A percentile compares a stretch with the other conserved stretches of the same genome.
Conservation (phyloP, 2,329 filamentous ascomycete species). For the Aspergillus sp. region DNA sequence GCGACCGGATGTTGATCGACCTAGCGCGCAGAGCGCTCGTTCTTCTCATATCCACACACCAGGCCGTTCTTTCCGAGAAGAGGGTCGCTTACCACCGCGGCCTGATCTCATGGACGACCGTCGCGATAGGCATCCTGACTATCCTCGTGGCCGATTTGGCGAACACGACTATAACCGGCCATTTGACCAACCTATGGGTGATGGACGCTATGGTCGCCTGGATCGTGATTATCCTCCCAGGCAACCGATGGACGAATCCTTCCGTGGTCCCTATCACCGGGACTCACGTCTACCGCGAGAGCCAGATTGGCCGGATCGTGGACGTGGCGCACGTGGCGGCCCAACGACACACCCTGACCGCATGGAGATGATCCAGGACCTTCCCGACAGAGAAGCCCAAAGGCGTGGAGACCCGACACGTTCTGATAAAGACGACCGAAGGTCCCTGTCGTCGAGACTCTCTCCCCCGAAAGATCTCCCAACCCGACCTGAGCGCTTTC, state of each 20-base stretch:
- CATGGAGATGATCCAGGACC: constrained; percentile 33
- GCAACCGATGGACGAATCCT: constrained; percentile 37
- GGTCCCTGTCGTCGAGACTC: constrained; percentile 21
- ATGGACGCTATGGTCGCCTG: constrained; percentile 36
- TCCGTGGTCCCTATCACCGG: constrained; percentile 34
- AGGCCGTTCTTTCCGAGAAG: constrained; percentile 35
- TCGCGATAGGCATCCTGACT: constrained; percentile 38
- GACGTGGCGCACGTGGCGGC: constrained; percentile 27
- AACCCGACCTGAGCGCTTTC: constrained; percentile 36
- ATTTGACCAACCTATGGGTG: constrained; percentile 33
- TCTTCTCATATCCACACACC: constrained; percentile 34
- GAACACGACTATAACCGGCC: constrained; percentile 36
- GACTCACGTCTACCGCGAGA: constrained; percentile 35
- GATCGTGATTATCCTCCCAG: constrained; percentile 36
- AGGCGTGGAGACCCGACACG: constrained; percentile 29
- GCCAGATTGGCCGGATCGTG: constrained; percentile 35
- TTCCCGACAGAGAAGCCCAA: constrained; percentile 29
- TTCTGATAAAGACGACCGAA: constrained; percentile 32
- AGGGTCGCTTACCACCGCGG: constrained; percentile 37
- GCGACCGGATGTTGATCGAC: constrained; percentile 38
- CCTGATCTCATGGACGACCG: constrained; percentile 39
- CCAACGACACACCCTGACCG: constrained; percentile 31
- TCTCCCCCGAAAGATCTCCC: constrained; percentile 30
- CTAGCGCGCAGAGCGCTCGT: constrained; percentile 24
- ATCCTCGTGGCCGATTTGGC: constrained; percentile 34